phyloP scores from a whole-genome alignment of 2,329 filamentous ascomycete species.

The Didymella lethalis region DNA sequence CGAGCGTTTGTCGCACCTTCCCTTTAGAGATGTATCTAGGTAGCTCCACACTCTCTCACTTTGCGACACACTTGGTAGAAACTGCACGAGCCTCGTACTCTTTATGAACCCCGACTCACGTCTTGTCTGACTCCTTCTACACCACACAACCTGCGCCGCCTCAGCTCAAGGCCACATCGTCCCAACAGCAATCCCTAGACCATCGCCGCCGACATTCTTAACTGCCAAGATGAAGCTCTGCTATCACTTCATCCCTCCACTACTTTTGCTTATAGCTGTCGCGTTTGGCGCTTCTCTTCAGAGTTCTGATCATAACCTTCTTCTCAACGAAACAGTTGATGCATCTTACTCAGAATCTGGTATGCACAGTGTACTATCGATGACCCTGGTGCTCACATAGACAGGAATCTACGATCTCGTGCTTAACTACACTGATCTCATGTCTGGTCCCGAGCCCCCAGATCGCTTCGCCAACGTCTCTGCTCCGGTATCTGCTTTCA shows the following conservation, averaged over 20 bases:
- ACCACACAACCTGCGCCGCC: neutral
- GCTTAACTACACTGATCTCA: neutral
- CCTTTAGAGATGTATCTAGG: neutral
- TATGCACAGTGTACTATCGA: neutral
- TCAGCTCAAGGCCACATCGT: neutral
- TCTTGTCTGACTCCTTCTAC: neutral
- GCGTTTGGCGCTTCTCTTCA: neutral
- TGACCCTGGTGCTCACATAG: neutral
- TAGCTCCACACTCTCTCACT: neutral
- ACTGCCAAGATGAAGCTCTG: neutral
- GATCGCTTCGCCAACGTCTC: neutral
- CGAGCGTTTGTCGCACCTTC: conserved; percentile 8
- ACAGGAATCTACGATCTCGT: conserved; percentile 1
- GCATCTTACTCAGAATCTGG: neutral
- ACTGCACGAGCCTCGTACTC: neutral
- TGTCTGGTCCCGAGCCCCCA: conserved; percentile 2
- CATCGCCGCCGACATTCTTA: neutral
- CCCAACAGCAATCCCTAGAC: neutral
- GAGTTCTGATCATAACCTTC: neutral
- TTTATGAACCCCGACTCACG: neutral
- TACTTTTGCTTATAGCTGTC: neutral
- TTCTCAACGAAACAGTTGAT: neutral
- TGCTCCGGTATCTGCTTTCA: neutral
- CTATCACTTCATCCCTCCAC: neutral
- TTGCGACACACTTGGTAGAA: neutral